Evolutionary conservation across 2,329 filamentous ascomycete species (phyloP).

Genomic region (Escovopsis sp.): DNA sequence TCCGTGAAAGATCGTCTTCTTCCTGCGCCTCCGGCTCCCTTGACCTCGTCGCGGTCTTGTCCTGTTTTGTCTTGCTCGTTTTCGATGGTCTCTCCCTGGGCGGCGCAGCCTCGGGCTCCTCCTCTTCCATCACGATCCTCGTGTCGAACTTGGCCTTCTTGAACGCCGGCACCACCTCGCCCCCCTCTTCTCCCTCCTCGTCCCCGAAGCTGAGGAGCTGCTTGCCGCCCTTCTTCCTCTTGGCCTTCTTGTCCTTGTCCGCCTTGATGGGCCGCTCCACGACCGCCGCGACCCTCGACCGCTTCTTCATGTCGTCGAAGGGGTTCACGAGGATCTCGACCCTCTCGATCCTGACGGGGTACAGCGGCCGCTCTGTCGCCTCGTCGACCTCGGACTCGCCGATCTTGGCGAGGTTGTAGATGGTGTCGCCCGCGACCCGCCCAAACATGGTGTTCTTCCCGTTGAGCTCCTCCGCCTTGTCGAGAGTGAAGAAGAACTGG

Average conservation of each 20-base stretch:
- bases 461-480: slow-evolving; percentile 69
- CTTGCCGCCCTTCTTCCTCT: slow-evolving; percentile 63
- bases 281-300: slow-evolving; percentile 40
- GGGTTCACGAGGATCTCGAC: slow-evolving; percentile 70
- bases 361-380: slow-evolving; percentile 68
- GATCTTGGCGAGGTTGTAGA: slow-evolving; percentile 92
- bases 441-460: slow-evolving; percentile 92
- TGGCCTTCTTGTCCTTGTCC: slow-evolving; percentile 40
- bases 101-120: slow-evolving; percentile 16
- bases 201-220: slow-evolving; percentile 67
- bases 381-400: slow-evolving; percentile 72
- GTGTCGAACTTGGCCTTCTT: slow-evolving; percentile 73
- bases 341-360: slow-evolving; percentile 63
- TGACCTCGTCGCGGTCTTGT: background rate
- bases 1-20: background rate
- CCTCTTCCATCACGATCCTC: slow-evolving; percentile 50
- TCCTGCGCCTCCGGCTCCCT: slow-evolving; percentile 1
- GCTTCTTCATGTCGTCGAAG: slow-evolving; percentile 67
- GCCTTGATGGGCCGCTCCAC: slow-evolving; percentile 19
- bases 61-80: slow-evolving; percentile 15
- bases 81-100: slow-evolving; percentile 14
- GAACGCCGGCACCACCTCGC: slow-evolving; percentile 36
- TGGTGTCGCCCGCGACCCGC: slow-evolving; percentile 79
- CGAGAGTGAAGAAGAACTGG: slow-evolving; percentile 94
- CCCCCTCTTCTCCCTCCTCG: slow-evolving; percentile 35